phyloP scores from a whole-genome alignment of 257 asterid genomes.

The Echites panduratus region DNA sequence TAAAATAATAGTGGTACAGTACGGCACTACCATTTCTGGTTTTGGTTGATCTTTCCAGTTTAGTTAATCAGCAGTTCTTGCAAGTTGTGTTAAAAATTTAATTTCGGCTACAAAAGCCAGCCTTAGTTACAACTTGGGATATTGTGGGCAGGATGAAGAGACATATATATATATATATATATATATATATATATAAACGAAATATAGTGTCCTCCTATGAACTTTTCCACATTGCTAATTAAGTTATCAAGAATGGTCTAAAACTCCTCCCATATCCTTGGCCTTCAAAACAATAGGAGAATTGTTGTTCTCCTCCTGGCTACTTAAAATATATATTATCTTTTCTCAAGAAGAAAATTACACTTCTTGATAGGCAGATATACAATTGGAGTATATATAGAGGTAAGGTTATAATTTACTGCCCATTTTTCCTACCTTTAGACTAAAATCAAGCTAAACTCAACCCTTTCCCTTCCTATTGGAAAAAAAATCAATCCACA shows the following conservation, averaged over 20 bases:
- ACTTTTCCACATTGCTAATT: neutral
- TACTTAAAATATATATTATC: too few relatives aligned
- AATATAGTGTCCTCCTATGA: neutral
- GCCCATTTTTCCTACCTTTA: too few relatives aligned
- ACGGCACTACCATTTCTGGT: too few relatives aligned
- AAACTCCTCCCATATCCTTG: neutral
- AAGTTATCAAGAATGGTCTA: neutral
- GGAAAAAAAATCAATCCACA: too few relatives aligned
- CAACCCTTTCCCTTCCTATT: too few relatives aligned
- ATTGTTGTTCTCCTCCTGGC: neutral
- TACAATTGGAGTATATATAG: too few relatives aligned
- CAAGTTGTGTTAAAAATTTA: neutral
- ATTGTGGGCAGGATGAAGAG: neutral
- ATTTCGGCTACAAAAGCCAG: neutral
- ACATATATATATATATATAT: neutral
- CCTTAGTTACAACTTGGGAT: neutral
- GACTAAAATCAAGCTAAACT: too few relatives aligned
- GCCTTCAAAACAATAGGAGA: neutral
- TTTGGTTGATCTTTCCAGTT: neutral
- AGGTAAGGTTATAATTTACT: too few relatives aligned
- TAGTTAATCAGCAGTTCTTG: neutral
- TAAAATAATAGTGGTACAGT: too few relatives aligned
- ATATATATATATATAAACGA: neutral
- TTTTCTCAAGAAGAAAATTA: too few relatives aligned
- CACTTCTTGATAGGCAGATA: too few relatives aligned